Evolutionary conservation across 768 basidiomycete genomes (phyloP).

Genomic region (Lactarius psammicola): DNA sequence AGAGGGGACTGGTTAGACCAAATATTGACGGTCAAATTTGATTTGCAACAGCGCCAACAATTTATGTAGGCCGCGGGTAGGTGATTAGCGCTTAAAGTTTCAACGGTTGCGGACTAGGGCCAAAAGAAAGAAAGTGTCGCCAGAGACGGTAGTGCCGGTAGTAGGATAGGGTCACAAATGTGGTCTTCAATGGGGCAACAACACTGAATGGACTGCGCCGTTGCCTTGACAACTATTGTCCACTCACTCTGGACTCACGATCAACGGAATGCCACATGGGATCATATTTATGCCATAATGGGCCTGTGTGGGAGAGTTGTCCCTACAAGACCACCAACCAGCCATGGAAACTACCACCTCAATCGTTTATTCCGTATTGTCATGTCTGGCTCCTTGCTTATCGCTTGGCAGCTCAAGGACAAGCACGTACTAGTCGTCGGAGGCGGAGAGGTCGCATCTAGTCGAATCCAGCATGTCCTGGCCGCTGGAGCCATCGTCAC

Average conservation of each 20-base stretch:
- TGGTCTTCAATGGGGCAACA: neutral
- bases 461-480: conserved; percentile 84
- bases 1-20: neutral
- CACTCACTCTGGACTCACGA: neutral
- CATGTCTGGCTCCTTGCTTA: conserved; percentile 63
- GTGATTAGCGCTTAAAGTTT: neutral
- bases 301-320: neutral
- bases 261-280: too few relatives aligned
- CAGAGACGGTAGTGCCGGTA: neutral
- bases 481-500: conserved; percentile 74
- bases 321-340: too few relatives aligned
- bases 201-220: neutral
- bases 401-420: conserved; percentile 89
- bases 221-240: conserved; percentile 1
- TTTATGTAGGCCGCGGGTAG: neutral
- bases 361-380: neutral
- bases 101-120: neutral
- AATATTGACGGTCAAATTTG: conserved; percentile 18
- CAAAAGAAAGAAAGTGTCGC: neutral
- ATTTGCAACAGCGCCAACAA: neutral
- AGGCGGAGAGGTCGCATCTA: conserved; percentile 89
- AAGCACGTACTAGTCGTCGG: conserved; percentile 89
- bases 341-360: neutral
- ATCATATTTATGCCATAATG: too few relatives aligned
- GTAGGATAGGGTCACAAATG: neutral